Evolutionary conservation across 495 filamentous ascomycete species (phyloP).

Genomic region (Neurospora intermedia): DNA sequence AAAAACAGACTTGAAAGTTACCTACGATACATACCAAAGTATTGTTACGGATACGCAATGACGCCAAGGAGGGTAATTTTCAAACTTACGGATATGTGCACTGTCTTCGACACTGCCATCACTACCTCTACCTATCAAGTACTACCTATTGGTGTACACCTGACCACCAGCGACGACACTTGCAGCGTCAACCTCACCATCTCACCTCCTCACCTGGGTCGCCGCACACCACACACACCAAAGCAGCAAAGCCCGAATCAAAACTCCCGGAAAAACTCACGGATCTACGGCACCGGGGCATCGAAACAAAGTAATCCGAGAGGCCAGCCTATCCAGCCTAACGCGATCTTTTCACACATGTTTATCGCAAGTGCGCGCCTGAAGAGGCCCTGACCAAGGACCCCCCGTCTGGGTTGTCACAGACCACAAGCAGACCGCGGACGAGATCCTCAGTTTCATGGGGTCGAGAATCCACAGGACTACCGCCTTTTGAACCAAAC

Average conservation of each 20-base stretch:
- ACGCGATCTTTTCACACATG: not conserved
- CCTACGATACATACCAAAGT: not conserved
- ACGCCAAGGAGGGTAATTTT: not conserved
- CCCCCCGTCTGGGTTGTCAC: not conserved
- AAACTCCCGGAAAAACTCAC: not conserved
- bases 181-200: not conserved
- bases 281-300: not conserved
- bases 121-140: too few species aligned
- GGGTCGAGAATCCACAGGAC: not conserved
- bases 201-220: not conserved
- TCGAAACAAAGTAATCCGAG: not conserved
- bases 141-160: too few species aligned
- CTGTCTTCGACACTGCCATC: not conserved
- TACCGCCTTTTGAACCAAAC: conserved; percentile 1
- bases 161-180: not conserved
- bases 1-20: not conserved
- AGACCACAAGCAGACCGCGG: not conserved
- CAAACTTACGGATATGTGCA: not conserved
- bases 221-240: not conserved
- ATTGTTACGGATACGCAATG: not conserved
- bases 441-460: not conserved
- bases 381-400: not conserved
- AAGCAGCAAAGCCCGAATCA: not conserved
- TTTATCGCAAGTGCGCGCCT: not conserved
- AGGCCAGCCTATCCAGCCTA: not conserved